Conservation (phyloP, 495 filamentous ascomycete species). For the Penicillium malachiteum region DNA sequence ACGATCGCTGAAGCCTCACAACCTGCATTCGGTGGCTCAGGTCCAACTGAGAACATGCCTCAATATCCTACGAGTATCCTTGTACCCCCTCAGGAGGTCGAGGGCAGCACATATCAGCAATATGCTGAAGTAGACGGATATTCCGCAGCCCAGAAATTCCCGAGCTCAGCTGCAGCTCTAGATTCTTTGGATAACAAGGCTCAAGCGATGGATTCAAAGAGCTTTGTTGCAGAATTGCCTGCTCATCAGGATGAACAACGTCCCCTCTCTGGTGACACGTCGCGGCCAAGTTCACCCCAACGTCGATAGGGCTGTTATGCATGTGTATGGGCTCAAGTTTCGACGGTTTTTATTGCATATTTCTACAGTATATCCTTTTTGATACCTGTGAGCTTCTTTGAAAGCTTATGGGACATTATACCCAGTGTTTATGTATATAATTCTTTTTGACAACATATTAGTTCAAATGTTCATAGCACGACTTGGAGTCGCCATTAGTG, state of each 20-base stretch:
- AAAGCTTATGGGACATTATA: neutral
- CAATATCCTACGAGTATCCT: neutral
- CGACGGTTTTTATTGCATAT: neutral
- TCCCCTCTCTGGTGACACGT: neutral
- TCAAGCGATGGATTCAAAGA: constrained; percentile 10
- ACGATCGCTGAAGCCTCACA: neutral
- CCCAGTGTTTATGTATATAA: neutral
- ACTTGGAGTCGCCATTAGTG: too few species aligned
- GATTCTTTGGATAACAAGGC: neutral
- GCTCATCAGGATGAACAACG: neutral
- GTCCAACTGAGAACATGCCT: neutral
- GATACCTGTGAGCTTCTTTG: neutral
- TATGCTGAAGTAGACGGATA: constrained; percentile 10
- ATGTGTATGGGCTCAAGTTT: neutral
- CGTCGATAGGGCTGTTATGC: neutral
- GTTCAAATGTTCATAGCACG: too few species aligned
- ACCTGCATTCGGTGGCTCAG: neutral
- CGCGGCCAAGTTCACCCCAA: neutral
- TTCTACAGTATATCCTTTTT: neutral
- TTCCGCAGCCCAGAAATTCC: constrained; percentile 4
- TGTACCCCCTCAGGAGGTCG: constrained; percentile 7
- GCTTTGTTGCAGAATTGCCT: constrained; percentile 10
- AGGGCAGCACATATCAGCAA: constrained; percentile 4
- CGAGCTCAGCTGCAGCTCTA: neutral
- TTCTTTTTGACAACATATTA: neutral